Evolutionary conservation across 2,329 filamentous ascomycete species (phyloP), one percentile per base, ranked within the genome.

Genomic region (Chaetomium globosum): DNA sequence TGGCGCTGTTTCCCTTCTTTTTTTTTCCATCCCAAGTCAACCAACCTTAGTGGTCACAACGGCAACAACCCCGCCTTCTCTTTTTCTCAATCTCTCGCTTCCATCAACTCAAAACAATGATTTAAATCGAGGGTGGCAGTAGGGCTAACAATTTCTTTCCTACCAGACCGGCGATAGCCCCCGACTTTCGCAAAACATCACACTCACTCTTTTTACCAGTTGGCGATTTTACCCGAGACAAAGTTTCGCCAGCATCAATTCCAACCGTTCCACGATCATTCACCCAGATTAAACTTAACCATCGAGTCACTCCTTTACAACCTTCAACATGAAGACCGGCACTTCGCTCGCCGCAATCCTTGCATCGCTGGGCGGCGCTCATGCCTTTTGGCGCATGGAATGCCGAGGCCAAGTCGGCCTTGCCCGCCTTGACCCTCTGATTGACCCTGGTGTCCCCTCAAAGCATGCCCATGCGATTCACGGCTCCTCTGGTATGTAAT

Each of bases 341-440:
- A 52, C 46, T 26, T 65, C 68, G 31, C 61, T 71, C 46, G 69
- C 67, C 46, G 69, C 67, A 31, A 49, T 71, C 33, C 66, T 70
- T 56, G 65, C 66, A 31, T 82, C 81, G 55, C 75, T 84, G 72
- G 91, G 68, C 61, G 67, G 65, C 21, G 83, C 81, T 36, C 74
- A 83, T 71, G 93, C 90, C 66, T 97, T 97, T 78, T 97, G 91
- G 91, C 91, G 93, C 75, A 90, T 97, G 84, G 89, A 92, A 72
- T 97, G 92, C 77, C 89, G 86, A 71, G 88, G 87, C 63, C 83
- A 85, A 55, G 81, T 87, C 69, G 91, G 87, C 68, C 76, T 91
- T 64, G 89, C 87, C 58, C 86, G 91, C 64, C 81, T 96, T 49
- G 92, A 97, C 74, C 92, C 92, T 21, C 81, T 97, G 63, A 82